Conservation (phyloP, 805 yeast genomes). For the Kodamaea neixiangensis region DNA sequence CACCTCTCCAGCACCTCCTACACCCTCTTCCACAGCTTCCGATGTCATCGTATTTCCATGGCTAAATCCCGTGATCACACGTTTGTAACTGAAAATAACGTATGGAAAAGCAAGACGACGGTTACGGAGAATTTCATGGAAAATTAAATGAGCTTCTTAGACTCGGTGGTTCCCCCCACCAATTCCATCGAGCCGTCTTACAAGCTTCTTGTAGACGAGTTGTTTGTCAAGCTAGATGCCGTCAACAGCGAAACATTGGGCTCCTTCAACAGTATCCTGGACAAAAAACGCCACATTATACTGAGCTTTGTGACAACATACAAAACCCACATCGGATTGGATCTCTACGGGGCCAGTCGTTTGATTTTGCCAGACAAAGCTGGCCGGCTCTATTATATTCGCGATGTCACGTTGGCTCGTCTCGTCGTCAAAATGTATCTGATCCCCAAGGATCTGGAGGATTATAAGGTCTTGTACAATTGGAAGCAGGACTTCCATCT, state of each 20-base stretch:
- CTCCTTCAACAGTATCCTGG: slow-evolving; percentile 22
- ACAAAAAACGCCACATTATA: slow-evolving; percentile 29
- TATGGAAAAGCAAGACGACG: not conserved
- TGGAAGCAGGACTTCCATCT: slow-evolving; percentile 40
- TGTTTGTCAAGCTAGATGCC: slow-evolving; percentile 43
- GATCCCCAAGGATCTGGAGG: slow-evolving; percentile 61
- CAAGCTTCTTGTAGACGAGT: slow-evolving; percentile 38
- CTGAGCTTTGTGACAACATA: slow-evolving; percentile 31
- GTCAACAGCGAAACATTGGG: slow-evolving; percentile 30
- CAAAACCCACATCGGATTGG: slow-evolving; percentile 38
- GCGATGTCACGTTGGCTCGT: slow-evolving; percentile 61
- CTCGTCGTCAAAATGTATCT: slow-evolving; percentile 50
- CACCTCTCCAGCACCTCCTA: no score
- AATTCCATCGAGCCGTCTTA: slow-evolving; percentile 35
- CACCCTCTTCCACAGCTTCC: not conserved
- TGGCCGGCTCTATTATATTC: slow-evolving; percentile 58
- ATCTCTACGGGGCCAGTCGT: slow-evolving; percentile 68
- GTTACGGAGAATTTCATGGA: no score
- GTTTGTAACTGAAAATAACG: not conserved
- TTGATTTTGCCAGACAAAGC: slow-evolving; percentile 67
- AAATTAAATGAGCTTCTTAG: slow-evolving; percentile 8
- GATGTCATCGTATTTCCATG: no score
- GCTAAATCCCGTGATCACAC: no score
- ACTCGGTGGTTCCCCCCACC: slow-evolving; percentile 1
- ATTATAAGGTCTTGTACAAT: slow-evolving; percentile 45